phyloP scores from a whole-genome alignment of 2,329 filamentous ascomycete species.

The Colletotrichum echinochloae region DNA sequence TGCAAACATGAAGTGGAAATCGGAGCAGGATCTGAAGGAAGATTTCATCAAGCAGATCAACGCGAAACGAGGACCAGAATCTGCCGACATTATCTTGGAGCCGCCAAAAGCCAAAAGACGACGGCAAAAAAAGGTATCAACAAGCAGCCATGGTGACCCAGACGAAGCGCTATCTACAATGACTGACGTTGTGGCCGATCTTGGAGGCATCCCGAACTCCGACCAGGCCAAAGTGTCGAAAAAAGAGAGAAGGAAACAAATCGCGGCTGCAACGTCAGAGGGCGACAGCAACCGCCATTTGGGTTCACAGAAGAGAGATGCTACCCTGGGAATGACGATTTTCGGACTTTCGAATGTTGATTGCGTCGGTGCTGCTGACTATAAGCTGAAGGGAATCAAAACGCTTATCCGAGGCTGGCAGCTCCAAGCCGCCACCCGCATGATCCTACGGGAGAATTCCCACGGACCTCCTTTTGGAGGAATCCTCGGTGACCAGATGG shows the following conservation, averaged over 20 bases:
- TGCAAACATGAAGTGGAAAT: background rate
- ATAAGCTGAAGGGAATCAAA: background rate
- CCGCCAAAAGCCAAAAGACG: background rate
- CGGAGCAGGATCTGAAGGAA: background rate
- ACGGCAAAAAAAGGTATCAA: background rate
- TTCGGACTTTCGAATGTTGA: background rate
- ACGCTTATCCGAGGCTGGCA: background rate
- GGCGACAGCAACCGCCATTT: background rate
- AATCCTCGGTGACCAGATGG: slow-evolving; percentile 72
- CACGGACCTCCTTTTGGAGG: slow-evolving; percentile 59
- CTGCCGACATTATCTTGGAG: background rate
- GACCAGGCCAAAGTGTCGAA: background rate
- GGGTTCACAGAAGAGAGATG: background rate
- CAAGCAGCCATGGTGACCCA: too few species aligned
- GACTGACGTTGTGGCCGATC: background rate
- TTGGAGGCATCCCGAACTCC: background rate
- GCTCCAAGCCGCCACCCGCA: slow-evolving; percentile 56
- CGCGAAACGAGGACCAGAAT: background rate
- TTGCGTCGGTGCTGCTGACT: background rate
- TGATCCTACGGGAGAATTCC: slow-evolving; percentile 62
- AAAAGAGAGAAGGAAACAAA: background rate
- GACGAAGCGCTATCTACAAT: background rate
- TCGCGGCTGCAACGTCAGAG: background rate
- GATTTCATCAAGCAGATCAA: background rate
- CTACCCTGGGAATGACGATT: background rate